These are phyloP conservation scores for Drosera spatulata DNA, from an alignment of 179 eudicot genomes.

Conservation along the genomic window DNA sequence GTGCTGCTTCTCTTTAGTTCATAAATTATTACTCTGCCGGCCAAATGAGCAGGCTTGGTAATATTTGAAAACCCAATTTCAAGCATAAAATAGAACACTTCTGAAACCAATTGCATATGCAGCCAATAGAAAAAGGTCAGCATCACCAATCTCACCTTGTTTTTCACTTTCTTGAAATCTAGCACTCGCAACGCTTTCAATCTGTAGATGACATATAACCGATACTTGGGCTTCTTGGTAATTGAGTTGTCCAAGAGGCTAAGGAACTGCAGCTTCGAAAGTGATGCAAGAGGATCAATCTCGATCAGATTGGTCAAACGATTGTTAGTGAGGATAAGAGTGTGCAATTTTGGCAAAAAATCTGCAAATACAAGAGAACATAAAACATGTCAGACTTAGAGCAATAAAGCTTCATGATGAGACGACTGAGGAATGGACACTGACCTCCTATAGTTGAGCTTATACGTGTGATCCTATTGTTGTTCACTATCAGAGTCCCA, in stretches of 20 bases:
- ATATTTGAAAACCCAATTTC: too few relatives aligned
- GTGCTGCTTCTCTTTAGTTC: too few relatives aligned
- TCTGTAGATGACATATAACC: conserved; percentile 75
- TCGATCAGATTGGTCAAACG: conserved; percentile 82
- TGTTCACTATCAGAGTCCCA: conserved; percentile 79
- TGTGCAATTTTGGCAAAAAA: conserved; percentile 84
- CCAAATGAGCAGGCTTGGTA: too few relatives aligned
- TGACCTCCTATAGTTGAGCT: conserved; percentile 86
- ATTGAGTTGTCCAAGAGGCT: conserved; percentile 77
- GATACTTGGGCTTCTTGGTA: conserved; percentile 90
- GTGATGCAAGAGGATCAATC: conserved; percentile 91
- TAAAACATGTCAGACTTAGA: not conserved
- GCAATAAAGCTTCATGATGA: not conserved
- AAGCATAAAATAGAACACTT: not conserved
- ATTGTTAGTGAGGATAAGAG: conserved; percentile 84
- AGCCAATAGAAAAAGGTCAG: not conserved
- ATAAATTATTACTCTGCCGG: too few relatives aligned
- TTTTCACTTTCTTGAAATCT: conserved; percentile 89
- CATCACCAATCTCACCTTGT: conserved; percentile 41
- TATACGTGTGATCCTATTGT: conserved; percentile 88
- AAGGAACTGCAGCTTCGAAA: conserved; percentile 70
- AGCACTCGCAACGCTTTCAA: conserved; percentile 52
- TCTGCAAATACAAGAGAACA: conserved; percentile 37
- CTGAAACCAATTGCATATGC: not conserved
- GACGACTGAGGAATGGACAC: conserved; percentile 1